A percentile compares a stretch with the other conserved stretches of the same genome.
Evolutionary conservation across 2,329 filamentous ascomycete genomes (phyloP).

Genomic region (Fusarium sp.): DNA sequence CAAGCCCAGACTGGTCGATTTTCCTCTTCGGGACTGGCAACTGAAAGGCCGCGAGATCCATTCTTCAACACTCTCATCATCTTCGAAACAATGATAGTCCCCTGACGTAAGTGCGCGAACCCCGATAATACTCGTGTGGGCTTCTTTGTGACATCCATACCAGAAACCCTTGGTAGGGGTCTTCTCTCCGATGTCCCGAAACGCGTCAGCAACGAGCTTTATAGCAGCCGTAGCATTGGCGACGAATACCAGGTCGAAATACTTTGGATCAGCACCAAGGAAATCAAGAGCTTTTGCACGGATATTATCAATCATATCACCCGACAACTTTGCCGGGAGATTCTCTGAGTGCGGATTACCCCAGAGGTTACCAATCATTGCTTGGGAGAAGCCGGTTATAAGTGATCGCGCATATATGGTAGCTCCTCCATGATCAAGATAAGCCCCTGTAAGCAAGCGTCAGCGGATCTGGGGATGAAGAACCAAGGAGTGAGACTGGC

Average conservation of each 20-base stretch:
- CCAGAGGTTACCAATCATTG: conserved; percentile 67
- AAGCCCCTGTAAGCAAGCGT: conserved; percentile 47
- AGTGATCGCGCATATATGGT: conserved; percentile 69
- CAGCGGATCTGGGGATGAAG: neutral
- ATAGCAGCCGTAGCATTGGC: conserved; percentile 71
- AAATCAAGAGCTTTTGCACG: conserved; percentile 64
- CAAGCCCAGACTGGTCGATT: conserved; percentile 47
- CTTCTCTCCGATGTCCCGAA: conserved; percentile 62
- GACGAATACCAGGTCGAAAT: conserved; percentile 71
- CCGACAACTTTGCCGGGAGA: conserved; percentile 65
- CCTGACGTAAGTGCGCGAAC: conserved; percentile 69
- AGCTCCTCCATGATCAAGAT: conserved; percentile 68
- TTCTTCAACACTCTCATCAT: conserved; percentile 61
- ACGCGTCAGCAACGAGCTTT: conserved; percentile 68
- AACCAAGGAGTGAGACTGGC: neutral
- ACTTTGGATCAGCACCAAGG: conserved; percentile 65
- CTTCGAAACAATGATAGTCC: conserved; percentile 67
- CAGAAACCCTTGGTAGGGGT: conserved; percentile 59
- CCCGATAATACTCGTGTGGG: conserved; percentile 74
- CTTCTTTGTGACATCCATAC: conserved; percentile 70
- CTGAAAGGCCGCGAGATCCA: conserved; percentile 50
- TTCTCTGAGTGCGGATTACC: conserved; percentile 76
- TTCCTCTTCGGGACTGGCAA: conserved; percentile 27
- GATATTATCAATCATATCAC: conserved; percentile 65
- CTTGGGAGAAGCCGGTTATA: conserved; percentile 63